Conservation (phyloP, 169 alveolate species). For the Cryptosporidium sp. region DNA sequence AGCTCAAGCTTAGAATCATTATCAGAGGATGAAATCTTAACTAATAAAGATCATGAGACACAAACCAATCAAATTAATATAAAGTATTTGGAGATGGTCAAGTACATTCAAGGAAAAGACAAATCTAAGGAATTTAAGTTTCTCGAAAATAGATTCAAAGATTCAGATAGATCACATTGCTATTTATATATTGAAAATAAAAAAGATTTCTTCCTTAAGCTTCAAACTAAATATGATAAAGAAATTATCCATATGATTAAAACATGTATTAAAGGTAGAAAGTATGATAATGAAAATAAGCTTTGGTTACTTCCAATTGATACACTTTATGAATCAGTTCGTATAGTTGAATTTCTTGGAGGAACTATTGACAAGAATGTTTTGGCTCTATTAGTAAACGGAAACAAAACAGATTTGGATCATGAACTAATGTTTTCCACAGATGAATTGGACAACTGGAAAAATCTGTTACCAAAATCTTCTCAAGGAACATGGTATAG, state of each 20-base stretch:
- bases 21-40: background rate
- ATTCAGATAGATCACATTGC: background rate
- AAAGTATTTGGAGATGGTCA: slow-evolving; percentile 41
- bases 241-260: slow-evolving; percentile 49
- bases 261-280: slow-evolving; percentile 48
- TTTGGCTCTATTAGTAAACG: slow-evolving; percentile 28
- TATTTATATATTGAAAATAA: slow-evolving; percentile 17
- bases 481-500: slow-evolving; percentile 39
- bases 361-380: slow-evolving; percentile 40
- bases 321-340: slow-evolving; percentile 50
- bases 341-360: slow-evolving; percentile 44
- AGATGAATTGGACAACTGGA: slow-evolving; percentile 31
- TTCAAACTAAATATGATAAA: slow-evolving; percentile 38
- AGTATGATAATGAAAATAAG: slow-evolving; percentile 19
- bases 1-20: background rate
- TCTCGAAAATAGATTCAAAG: slow-evolving; percentile 13
- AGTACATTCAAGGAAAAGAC: slow-evolving; percentile 13
- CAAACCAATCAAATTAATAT: background rate
- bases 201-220: slow-evolving; percentile 24
- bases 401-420: background rate
- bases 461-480: slow-evolving; percentile 31
- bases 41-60: background rate
- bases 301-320: slow-evolving; percentile 64
- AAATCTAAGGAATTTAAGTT: background rate
- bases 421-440: background rate